Base-by-base conservation (phyloP, 345 rosid species). In the Erodium maritimum region DNA sequence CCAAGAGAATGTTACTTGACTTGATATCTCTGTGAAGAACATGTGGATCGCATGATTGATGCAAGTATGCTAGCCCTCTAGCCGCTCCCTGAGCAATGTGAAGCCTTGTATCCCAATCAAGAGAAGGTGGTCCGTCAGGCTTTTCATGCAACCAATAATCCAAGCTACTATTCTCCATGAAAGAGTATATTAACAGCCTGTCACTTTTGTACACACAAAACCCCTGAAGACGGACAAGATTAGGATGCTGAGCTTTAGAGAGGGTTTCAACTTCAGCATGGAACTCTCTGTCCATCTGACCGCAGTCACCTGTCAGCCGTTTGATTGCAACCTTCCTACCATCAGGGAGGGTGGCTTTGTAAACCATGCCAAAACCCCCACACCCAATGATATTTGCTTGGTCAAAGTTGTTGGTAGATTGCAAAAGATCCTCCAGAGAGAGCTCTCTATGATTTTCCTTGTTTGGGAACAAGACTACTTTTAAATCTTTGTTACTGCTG, bases 101-200 rank as follows among this genome's bases (percentile, higher is more conserved):
- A 59, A 89, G 80, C 66, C 96, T 84, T 50, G 65, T 71, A 48
- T 60, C 67, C 96, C 96, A 89, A 6, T 75, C 78, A 2, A 89
- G 61, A 0, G 52, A 56, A 34, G 85, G 66, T 22, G 89, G 81
- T 29, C 96, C 96, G 29, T 89, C 95, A 5, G 63, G 59, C 20
- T 80, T 82, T 67, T 89, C 95, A 61, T 89, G 96, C 58, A 89
- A 65, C 96, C 96, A 89, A 55, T 84, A 89, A 69, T 89, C 96
- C 73, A 89, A 80, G 77, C 96, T 89, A 57, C 91, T 75, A 57
- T 89, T 89, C 65, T 82, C 95, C 95, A 89, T 89, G 73, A 71
- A 89, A 2, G 96, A 89, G 58, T 89, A 89, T 69, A 89, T 89
- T 33, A 89, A 74, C 66, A 89, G 80, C 69, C 86, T 63, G 57